Percentiles rank a stretch among this genome's conserved stretches.
Evolutionary conservation across 352 stramenopile genomes (phyloP).

Genomic region (Globisporangium alternatum): DNA sequence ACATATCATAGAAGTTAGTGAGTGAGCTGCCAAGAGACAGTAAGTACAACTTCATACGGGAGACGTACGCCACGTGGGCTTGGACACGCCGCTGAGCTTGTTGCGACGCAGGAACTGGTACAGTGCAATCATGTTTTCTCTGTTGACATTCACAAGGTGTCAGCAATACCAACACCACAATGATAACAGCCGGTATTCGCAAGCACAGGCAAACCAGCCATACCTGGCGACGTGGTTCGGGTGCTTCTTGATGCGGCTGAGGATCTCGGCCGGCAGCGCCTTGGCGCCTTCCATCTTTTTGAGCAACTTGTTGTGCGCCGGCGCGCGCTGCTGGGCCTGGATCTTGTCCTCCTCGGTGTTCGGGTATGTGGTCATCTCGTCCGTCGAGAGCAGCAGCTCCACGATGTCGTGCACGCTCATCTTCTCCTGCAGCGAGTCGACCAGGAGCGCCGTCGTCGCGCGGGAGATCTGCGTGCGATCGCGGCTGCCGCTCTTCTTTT

Average conservation of each 20-base stretch:
- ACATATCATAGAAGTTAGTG: background rate
- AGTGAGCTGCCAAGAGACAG: background rate
- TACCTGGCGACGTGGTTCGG: slow-evolving; percentile 53
- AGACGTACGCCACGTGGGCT: slow-evolving; percentile 60
- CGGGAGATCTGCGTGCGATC: slow-evolving; percentile 66
- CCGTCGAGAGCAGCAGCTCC: slow-evolving; percentile 68
- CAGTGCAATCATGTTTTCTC: slow-evolving; percentile 82
- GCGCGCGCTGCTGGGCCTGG: slow-evolving; percentile 48
- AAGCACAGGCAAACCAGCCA: background rate
- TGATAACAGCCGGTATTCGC: background rate
- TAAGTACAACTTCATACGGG: background rate
- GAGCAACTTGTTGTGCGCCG: slow-evolving; percentile 73
- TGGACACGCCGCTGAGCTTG: slow-evolving; percentile 63
- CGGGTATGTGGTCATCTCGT: slow-evolving; percentile 60
- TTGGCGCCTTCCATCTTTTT: slow-evolving; percentile 82
- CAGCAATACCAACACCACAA: slow-evolving; percentile 7
- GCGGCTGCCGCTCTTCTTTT: slow-evolving; percentile 43
- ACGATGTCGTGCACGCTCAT: slow-evolving; percentile 83
- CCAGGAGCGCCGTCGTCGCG: slow-evolving; percentile 37
- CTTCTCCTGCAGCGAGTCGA: slow-evolving; percentile 55
- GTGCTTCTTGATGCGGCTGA: slow-evolving; percentile 79
- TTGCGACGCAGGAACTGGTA: slow-evolving; percentile 76
- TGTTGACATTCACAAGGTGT: slow-evolving; percentile 7
- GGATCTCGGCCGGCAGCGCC: slow-evolving; percentile 50
- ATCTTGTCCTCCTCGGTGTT: slow-evolving; percentile 35